Evolutionary conservation across 345 rosid species (phyloP).

Genomic region (Noccaea bulbosa): DNA sequence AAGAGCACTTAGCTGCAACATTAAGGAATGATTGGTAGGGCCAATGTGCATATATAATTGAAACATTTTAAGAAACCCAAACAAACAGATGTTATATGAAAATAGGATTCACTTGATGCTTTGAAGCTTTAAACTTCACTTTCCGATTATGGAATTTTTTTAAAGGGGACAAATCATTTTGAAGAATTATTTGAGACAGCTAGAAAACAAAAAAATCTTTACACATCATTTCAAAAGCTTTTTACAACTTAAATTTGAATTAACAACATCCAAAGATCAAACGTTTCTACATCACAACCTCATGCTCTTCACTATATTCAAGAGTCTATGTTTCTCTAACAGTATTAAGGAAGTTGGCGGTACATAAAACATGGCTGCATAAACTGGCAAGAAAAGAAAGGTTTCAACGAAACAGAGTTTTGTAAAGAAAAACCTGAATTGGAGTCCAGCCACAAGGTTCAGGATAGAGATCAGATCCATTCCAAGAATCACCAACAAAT

Average conservation of each 20-base stretch:
- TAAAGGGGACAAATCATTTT: constrained; percentile 30
- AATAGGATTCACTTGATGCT: constrained; percentile 38
- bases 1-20: neutral
- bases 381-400: neutral
- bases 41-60: constrained; percentile 30
- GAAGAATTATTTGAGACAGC: constrained; percentile 41
- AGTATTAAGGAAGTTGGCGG: neutral
- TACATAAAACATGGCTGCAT: neutral
- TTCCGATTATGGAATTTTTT: constrained; percentile 35
- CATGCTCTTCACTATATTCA: constrained; percentile 21
- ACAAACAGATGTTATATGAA: constrained; percentile 36
- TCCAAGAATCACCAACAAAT: constrained; percentile 90
- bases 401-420: neutral
- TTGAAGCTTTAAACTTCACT: constrained; percentile 36
- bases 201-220: constrained; percentile 31
- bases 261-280: neutral
- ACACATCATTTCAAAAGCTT: constrained; percentile 21
- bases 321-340: constrained; percentile 20
- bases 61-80: constrained; percentile 33
- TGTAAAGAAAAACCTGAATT: constrained; percentile 63
- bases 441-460: constrained; percentile 99
- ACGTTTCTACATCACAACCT: constrained; percentile 8
- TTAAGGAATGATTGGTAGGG: constrained; percentile 35
- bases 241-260: constrained; percentile 18
- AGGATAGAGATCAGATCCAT: constrained; percentile 92